Base-by-base conservation (phyloP, 805 yeast genomes). In the Ogataea neopini region DNA sequence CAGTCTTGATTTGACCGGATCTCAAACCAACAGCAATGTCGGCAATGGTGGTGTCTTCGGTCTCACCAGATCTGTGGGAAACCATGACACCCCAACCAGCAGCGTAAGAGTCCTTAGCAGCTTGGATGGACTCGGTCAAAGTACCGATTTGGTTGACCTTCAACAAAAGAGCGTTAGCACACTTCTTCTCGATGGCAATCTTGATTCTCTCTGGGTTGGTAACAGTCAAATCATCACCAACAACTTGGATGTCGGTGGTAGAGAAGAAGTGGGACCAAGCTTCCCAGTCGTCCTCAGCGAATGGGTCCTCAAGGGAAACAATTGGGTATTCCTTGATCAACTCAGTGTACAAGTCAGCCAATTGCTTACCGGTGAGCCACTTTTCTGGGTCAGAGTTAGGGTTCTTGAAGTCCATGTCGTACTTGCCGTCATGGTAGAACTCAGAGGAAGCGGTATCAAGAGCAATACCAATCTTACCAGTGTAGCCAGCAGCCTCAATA, bases 1-100 rank as follows among this genome's bases (percentile, higher is more conserved):
- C 99, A 63, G 97, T 88, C 91, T 92, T 92, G 77, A 92, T 88
- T 83, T 92, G 98, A 73, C 97, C 99, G 61, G 96, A 67, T 85
- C 97, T 89, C 74, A 92, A 83, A 81, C 98, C 98, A 66, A 94
- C 99, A 67, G 89, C 80, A 72, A 92, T 83, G 77, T 92, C 98
- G 69, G 99, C 98, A 74, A 92, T 92, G 80, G 88, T 85, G 68
- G 95, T 86, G 78, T 94, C 99, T 81, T 94, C 99, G 62, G 97
- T 91, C 83, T 92, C 99, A 80, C 99, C 99, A 65, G 97, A 91
- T 85, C 99, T 90, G 89, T 92, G 99, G 68, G 97, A 91, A 67
- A 94, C 98, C 97, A 92, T 91, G 71, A 91, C 97, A 82, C 97
- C 97, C 99, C 99, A 92, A 70, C 89, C 89, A 58, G 97, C 97